Evolutionary conservation across 1,284 basidiomycete genomes (phyloP), one percentile per base, ranked within the genome.

Genomic region (Irpex sp.): DNA sequence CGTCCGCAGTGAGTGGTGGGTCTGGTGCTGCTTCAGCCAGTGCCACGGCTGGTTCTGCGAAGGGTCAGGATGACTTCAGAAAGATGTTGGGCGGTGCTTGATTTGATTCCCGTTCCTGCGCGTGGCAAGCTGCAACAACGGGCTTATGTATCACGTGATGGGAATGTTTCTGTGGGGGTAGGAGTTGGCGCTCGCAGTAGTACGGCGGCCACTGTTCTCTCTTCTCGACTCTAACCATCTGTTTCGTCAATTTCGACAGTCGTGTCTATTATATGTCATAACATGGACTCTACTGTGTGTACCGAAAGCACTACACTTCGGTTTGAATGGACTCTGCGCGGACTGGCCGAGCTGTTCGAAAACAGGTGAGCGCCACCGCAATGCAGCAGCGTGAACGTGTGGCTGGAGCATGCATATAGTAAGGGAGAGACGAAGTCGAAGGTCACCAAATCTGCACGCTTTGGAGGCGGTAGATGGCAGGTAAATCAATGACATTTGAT

Each of bases 51-150:
- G 64, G 67, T 57, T 59, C 58, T 52, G 65, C 68, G 63, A 82
- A 86, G 71, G 84, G 83, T 2, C 90, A 93, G 71, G 86, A 92
- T 66, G 90, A 92, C 69, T 93, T 93, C 69, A 79, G 90, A 63
- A 91, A 86, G 71, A 88, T 93, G 87, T 70, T 93, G 59, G 62
- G 66, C n/a, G 70, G 74, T 45, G 67, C n/a, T 21, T 60, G 35
- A 58, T 45, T 45, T 12, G 39, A 16, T 14, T 45, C n/a, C n/a
- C 39, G 28, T 33, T 33, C 28, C 28, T 33, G 28, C 28, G 28
- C 39, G 39, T 45, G 39, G 16, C 39, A 42, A 42, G 3, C 28
- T 28, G 39, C n/a, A n/a, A 45, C 12, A n/a, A 45, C 39, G 39
- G 28, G 28, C 28, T 33, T 33, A 7, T 33, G 6, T 60, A 48